Base-by-base conservation (phyloP, 805 yeast species). In the Zygosaccharomyces gambellarensis region DNA sequence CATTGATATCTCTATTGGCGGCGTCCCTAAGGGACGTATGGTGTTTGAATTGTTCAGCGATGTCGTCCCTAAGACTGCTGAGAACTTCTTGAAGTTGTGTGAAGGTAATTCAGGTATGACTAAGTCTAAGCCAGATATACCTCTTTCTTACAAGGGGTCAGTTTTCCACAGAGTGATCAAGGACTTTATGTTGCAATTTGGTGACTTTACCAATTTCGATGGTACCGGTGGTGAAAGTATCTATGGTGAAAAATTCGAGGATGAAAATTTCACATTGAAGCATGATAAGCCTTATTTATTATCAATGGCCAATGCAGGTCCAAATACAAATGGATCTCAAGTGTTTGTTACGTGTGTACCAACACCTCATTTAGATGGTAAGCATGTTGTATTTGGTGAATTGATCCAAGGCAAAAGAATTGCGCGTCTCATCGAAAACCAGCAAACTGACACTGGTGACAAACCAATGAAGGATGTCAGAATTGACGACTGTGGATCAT, bases 301-400 rank as follows among this genome's bases (percentile, higher is more conserved):
- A 59, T 87, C 96, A 6, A 94, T 92, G 98, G 98, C 99, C 50
- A 92, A 92, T 64, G 87, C 97, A 4, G 98, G 98, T 14, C 90
- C 96, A 51, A 82, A 84, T 67, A 92, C 98, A 43, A 94, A 94
- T 64, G 98, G 98, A 0, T 89, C 97, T 2, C 98, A 92, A 70
- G 94, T 89, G 61, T 92, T 92, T 68, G 82, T 92, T 61, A 92
- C 99, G 25, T 88, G 97, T 2, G 94, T 82, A 2, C 83, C 89
- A 38, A 89, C 97, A 1, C 96, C 98, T 5, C 98, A 92, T 69
- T 78, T 94, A 57, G 92, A 94, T 65, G 95, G 92, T 23, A 92
- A 92, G 68, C 99, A 94, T 67, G 97, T 90, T 46, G 98, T 94
- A 2, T 94, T 94, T 66, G 99, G 99, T 54, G 81, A 86, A 67